Evolutionary conservation across 163 green algal species (phyloP), one percentile per base, ranked within the genome.

Genomic region (Prototheca wickerhamii): DNA sequence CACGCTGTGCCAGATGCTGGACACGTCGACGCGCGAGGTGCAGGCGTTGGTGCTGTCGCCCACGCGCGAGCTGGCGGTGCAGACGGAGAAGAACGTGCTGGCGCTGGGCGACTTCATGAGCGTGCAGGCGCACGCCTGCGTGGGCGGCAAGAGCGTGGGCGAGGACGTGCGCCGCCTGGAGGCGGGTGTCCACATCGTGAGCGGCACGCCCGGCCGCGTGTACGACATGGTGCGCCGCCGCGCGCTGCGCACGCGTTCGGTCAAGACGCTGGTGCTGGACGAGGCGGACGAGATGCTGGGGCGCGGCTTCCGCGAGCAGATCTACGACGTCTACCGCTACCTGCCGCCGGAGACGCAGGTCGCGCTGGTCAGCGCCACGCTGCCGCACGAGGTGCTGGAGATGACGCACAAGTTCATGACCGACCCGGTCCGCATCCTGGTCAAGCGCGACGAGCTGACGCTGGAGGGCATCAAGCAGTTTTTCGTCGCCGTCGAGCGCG

Each of bases 381-480:
- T 99, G 70, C 93, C 93, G 4, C 76, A 87, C 44, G 91, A 98
- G 73, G 86, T 98, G 63, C 75, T 98, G 54, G 86, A 96, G 75
- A 97, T 99, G 86, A 97, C 93, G 8, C 80, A 84, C 72, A 97
- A 98, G 83, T 98, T 99, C 76, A 98, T 98, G 91, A 97, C 89
- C 18, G 91, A 98, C 75, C 93, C 93, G n/a, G 72, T 80, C 21
- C 78, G 86, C 26, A 90, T 99, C 49, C 84, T 99, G 60, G 93
- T 99, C 30, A 96, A 96, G 85, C 89, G 93, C 73, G 93, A 99
- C 86, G 93, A 99, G 84, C 81, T 99, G 70, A 98, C 93, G 51
- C 85, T 99, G 4, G 92, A 98, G 86, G 93, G 93, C 70, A 99
- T 99, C 84, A 95, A 94, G 80, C 93, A 99, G 81, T 99, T 98